Percentiles rank a stretch among this genome's conserved stretches.
Conservation (phyloP, 2,329 filamentous ascomycete genomes). For the Cryphonectria naterciae region DNA sequence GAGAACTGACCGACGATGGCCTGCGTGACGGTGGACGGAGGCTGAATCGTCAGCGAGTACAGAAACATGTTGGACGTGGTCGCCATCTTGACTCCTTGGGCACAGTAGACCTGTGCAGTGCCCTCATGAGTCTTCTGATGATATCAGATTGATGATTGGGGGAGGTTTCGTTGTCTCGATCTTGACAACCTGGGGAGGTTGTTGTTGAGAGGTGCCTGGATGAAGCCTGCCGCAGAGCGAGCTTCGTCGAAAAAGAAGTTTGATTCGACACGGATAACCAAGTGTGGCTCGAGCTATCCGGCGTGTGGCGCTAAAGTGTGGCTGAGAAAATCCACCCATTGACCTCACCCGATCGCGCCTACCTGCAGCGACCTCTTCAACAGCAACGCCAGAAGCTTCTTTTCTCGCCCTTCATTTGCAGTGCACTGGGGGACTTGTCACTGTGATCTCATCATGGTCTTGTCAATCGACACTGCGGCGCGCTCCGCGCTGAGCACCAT, state of each 20-base stretch:
- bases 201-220: constrained; percentile 4
- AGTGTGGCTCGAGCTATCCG: constrained; percentile 12
- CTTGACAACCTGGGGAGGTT: constrained; percentile 16
- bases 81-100: constrained; percentile 70
- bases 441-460: constrained; percentile 19
- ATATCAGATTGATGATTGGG: constrained; percentile 6
- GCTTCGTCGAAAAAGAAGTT: constrained; percentile 10
- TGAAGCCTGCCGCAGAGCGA: constrained; percentile 1
- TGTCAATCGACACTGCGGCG: constrained; percentile 27
- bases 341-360: not conserved
- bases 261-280: constrained; percentile 1
- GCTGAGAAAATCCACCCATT: constrained; percentile 10
- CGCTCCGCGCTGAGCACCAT: constrained; percentile 29
- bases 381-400: constrained; percentile 1
- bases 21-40: constrained; percentile 85
- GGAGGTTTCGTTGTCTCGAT: constrained; percentile 1
- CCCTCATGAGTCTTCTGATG: constrained; percentile 28
- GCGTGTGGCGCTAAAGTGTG: constrained; percentile 14
- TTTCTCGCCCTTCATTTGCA: not conserved
- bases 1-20: constrained; percentile 94
- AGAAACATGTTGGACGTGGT: constrained; percentile 98
- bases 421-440: not conserved
- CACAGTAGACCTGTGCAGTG: constrained; percentile 57
- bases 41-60: constrained; percentile 95
- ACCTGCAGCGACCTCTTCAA: not conserved